Percentiles rank a stretch among this genome's conserved stretches.
Conservation (phyloP, 2,329 filamentous ascomycete species). For the Epichloe aotearoae region DNA sequence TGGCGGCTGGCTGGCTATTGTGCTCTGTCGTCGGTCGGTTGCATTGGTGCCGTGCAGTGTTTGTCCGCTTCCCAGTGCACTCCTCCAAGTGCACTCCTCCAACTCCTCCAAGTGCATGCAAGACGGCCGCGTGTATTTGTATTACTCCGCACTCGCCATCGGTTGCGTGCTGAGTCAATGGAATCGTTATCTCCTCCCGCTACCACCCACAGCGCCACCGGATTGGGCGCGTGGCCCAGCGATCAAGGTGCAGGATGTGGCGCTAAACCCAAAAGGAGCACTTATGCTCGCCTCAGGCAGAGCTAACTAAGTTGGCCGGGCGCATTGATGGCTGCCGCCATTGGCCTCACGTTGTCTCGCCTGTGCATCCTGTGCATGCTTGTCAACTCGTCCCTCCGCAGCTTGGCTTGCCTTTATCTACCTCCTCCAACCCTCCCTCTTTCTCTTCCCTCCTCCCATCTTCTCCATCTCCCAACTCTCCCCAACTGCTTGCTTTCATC, state of each 20-base stretch:
- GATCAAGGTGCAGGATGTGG: slow-evolving; percentile 1
- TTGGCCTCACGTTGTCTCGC: too few species aligned
- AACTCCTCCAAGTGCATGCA: background rate
- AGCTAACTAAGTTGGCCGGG: background rate
- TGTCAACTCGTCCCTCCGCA: slow-evolving; percentile 4
- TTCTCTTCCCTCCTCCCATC: slow-evolving; percentile 12
- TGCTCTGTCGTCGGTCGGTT: too few species aligned
- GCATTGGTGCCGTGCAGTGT: background rate
- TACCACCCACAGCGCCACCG: slow-evolving; percentile 7
- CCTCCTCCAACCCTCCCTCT: slow-evolving; percentile 10
- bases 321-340: slow-evolving; percentile 12
- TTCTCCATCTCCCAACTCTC: slow-evolving; percentile 2
- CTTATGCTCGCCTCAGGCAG: background rate
- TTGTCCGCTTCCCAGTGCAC: background rate
- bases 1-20: too few species aligned
- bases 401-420: slow-evolving; percentile 10
- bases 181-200: background rate
- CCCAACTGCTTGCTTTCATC: slow-evolving; percentile 5
- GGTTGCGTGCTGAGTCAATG: background rate
- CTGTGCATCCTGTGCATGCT: too few species aligned
- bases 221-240: slow-evolving; percentile 11
- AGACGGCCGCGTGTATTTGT: background rate
- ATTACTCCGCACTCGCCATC: background rate
- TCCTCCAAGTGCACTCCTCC: background rate
- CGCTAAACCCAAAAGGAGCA: slow-evolving; percentile 4